Evolutionary conservation across 306 rosid species (phyloP).

Genomic region (Sophora flavescens): DNA sequence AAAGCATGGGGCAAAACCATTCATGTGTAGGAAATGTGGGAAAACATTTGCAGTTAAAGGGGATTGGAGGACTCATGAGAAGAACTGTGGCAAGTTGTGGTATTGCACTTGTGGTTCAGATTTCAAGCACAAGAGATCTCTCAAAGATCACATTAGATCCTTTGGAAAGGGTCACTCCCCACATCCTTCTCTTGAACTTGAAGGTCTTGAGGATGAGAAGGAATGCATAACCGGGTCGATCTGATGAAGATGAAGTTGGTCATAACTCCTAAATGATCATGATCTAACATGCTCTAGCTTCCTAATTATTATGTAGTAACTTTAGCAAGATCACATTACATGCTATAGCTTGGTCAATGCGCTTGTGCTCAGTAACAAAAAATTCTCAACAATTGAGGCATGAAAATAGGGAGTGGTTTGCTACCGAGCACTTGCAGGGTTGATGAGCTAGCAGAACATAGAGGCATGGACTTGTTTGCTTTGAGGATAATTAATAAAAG

Average conservation of each 20-base stretch:
- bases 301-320: neutral
- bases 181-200: slow-evolving; percentile 56
- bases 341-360: slow-evolving; percentile 40
- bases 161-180: slow-evolving; percentile 85
- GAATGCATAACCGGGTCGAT: slow-evolving; percentile 71
- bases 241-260: slow-evolving; percentile 65
- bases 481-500: slow-evolving; percentile 55
- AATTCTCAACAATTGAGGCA: slow-evolving; percentile 57
- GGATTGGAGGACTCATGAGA: slow-evolving; percentile 98
- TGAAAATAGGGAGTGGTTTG: slow-evolving; percentile 69
- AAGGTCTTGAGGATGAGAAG: slow-evolving; percentile 69
- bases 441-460: slow-evolving; percentile 2
- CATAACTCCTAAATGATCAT: slow-evolving; percentile 40
- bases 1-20: slow-evolving; percentile 90
- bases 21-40: slow-evolving; percentile 84
- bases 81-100: slow-evolving; percentile 97
- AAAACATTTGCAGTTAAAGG: slow-evolving; percentile 92
- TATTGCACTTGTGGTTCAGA: slow-evolving; percentile 96
- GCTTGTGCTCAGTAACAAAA: slow-evolving; percentile 90
- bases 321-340: neutral
- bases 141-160: slow-evolving; percentile 85
- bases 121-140: slow-evolving; percentile 92
- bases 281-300: neutral
- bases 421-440: slow-evolving; percentile 70
- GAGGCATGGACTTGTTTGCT: slow-evolving; percentile 41